A percentile compares a stretch with the other conserved stretches of the same genome.
These are phyloP conservation scores for Dujonia santamariae DNA, from an alignment of 1,139 yeast genomes.

Conservation along the genomic window DNA sequence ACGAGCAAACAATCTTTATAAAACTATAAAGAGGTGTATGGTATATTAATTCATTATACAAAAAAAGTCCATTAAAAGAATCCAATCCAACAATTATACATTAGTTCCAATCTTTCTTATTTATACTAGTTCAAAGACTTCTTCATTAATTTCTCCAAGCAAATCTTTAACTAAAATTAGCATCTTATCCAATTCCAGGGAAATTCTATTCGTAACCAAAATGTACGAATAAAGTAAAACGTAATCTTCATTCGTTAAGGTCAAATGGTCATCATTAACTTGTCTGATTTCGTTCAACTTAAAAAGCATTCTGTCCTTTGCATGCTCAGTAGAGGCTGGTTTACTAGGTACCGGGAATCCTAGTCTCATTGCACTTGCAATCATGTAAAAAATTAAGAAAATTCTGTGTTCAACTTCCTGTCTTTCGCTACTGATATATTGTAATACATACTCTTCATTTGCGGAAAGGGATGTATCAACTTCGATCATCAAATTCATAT, in stretches of 20 bases:
- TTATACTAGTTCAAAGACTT: constrained; percentile 41
- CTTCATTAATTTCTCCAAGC: constrained; percentile 63
- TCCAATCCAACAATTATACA: too few relatives aligned
- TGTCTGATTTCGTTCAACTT: constrained; percentile 55
- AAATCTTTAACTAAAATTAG: constrained; percentile 52
- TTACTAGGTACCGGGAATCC: constrained; percentile 77
- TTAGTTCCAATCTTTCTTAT: too few relatives aligned
- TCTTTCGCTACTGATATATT: constrained; percentile 56
- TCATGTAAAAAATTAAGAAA: constrained; percentile 71
- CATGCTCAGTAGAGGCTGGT: constrained; percentile 76
- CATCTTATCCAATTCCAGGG: constrained; percentile 61
- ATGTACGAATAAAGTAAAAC: constrained; percentile 73
- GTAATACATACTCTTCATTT: constrained; percentile 55
- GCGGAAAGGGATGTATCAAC: constrained; percentile 54
- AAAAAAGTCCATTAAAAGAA: too few relatives aligned
- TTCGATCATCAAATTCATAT: constrained; percentile 63
- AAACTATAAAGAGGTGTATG: too few relatives aligned
- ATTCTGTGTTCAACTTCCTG: constrained; percentile 68
- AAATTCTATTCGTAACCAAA: constrained; percentile 65
- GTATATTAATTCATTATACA: too few relatives aligned
- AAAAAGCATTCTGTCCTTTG: constrained; percentile 65
- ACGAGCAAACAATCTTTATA: too few relatives aligned
- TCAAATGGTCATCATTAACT: constrained; percentile 14
- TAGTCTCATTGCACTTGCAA: constrained; percentile 71
- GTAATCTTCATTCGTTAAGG: constrained; percentile 60